Evolutionary conservation across 2,329 filamentous ascomycete genomes (phyloP).

Genomic region (Bipolaris sorokiniana): DNA sequence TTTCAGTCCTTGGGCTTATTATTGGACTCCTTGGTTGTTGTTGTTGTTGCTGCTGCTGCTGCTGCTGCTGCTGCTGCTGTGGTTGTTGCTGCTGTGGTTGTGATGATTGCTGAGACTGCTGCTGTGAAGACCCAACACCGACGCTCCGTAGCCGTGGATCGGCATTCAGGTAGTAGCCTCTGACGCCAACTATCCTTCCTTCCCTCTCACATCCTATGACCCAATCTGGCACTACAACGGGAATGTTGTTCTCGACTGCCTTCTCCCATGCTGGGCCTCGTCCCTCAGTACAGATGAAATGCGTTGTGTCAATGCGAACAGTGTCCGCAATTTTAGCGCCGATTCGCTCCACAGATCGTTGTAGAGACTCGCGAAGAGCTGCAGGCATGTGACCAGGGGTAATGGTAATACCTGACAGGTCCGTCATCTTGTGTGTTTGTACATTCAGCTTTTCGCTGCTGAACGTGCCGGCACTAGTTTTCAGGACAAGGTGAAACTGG

Average conservation of each 20-base stretch:
- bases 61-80: conserved; percentile 33
- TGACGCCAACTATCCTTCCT: conserved; percentile 89
- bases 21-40: conserved; percentile 40
- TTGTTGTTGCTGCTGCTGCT: conserved; percentile 32
- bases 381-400: conserved; percentile 85
- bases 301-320: conserved; percentile 95
- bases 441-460: conserved; percentile 83
- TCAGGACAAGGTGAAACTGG: conserved; percentile 87
- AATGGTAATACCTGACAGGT: conserved; percentile 92
- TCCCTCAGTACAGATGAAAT: conserved; percentile 96
- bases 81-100: conserved; percentile 32
- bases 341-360: conserved; percentile 80
- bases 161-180: conserved; percentile 95
- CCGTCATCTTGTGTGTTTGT: conserved; percentile 97
- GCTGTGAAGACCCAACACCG: conserved; percentile 46
- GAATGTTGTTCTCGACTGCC: conserved; percentile 96
- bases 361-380: conserved; percentile 73
- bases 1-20: conserved; percentile 55
- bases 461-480: conserved; percentile 88
- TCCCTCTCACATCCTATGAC: conserved; percentile 94
- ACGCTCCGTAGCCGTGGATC: conserved; percentile 67
- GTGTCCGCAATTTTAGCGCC: conserved; percentile 89
- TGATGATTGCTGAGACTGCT: conserved; percentile 30
- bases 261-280: conserved; percentile 92
- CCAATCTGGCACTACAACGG: conserved; percentile 96